phyloP scores from a whole-genome alignment of 2,329 filamentous ascomycete genomes.

The Verticillium zaregamsianum region DNA sequence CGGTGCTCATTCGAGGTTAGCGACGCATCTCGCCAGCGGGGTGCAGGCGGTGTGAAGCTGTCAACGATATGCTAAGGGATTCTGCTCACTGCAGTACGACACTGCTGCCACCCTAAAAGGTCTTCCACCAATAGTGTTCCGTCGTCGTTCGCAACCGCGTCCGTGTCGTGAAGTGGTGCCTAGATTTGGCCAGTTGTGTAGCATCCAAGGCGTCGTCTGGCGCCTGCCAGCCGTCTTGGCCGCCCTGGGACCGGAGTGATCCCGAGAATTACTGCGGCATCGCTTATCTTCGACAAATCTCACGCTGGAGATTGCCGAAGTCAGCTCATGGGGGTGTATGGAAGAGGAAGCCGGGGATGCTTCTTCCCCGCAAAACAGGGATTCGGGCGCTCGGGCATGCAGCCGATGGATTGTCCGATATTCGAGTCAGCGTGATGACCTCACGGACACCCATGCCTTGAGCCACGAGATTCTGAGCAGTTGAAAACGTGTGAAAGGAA shows the following conservation, averaged over 20 bases:
- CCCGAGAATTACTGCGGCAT: background rate
- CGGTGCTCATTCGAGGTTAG: background rate
- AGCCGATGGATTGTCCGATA: too few species aligned
- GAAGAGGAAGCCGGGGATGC: background rate
- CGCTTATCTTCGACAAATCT: background rate
- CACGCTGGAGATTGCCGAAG: background rate
- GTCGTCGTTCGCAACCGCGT: too few species aligned
- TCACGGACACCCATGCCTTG: too few species aligned
- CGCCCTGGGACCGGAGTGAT: background rate
- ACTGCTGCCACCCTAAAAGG: too few species aligned
- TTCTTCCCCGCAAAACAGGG: background rate
- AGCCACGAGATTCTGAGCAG: too few species aligned
- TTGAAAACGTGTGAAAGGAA: too few species aligned
- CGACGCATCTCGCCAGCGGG: background rate
- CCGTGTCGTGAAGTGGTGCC: background rate
- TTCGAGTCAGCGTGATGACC: too few species aligned
- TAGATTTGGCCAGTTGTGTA: background rate
- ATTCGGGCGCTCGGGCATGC: background rate
- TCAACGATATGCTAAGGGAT: too few species aligned
- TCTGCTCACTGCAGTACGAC: too few species aligned
- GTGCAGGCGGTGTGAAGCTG: too few species aligned
- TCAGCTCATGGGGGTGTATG: background rate
- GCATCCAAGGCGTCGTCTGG: background rate
- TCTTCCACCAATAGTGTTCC: background rate
- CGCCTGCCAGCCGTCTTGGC: background rate